Evolutionary conservation across 2,329 filamentous ascomycete species (phyloP), one percentile per base, ranked within the genome.

Genomic region (Passalora sequoiae): DNA sequence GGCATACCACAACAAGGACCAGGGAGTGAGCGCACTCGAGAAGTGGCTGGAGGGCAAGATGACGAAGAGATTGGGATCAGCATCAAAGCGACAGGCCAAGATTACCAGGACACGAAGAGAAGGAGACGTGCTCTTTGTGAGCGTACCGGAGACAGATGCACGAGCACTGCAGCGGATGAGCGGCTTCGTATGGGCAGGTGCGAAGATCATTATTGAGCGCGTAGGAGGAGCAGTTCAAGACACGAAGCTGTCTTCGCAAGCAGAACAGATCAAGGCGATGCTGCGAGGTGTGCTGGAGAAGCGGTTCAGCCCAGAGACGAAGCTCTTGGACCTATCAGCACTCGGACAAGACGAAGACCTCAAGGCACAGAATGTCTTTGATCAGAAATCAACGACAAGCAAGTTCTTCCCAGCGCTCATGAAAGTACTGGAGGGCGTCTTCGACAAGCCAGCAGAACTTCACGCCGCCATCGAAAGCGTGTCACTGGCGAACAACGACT

Each of bases 331-430:
- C 60, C 78, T 98, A 7, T 89, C 87, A n/a, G 73, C 76, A 1
- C 77, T 97, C 7, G 82, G 78, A 22, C 71, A 77, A 36, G 91
- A 97, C 57, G 69, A 79, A 2, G 78, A 82, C 45, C 76, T 97
- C 4, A 72, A 81, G 41, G 73, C 77, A 30, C 81, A 89, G 66
- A 86, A 86, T 27, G 84, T 91, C 58, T 89, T 94, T 62, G 77
- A 80, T 49, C 79, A 72, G 46, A 78, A 76, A 46, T 80, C 83
- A 3, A 82, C 81, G 1, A 81, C 85, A 33, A 78, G 84, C 51
- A 98, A 96, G 64, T 86, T 95, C 50, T 96, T 97, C 68, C 86
- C 86, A 40, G 91, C 86, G 1, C 74, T 97, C 49, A 94, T 97
- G 86, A 81, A 80, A 46, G 81, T 96, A 35, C 89, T 86, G 62